phyloP scores from a whole-genome alignment of 352 stramenopile species.

The Globisporangium recalcitrans region DNA sequence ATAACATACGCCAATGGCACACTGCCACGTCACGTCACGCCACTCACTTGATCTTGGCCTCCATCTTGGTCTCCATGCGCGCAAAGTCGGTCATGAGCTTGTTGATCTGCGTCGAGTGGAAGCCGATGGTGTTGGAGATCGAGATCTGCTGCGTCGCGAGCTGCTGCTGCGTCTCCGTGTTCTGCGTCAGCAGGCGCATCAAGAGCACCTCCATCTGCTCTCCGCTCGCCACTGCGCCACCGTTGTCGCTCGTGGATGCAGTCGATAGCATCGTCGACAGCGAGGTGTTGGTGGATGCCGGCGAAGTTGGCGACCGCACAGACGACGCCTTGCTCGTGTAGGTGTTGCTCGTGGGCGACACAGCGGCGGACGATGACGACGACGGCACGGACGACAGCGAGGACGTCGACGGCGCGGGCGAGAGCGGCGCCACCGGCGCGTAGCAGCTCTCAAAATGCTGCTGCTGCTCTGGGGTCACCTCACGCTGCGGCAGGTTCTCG shows the following conservation, averaged over 20 bases:
- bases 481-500: conserved; percentile 41
- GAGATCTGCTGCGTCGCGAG: conserved; percentile 71
- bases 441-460: conserved; percentile 8
- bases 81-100: conserved; percentile 71
- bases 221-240: conserved; percentile 1
- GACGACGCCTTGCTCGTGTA: not conserved
- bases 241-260: not conserved
- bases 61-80: conserved; percentile 75
- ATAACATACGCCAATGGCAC: conserved; percentile 11
- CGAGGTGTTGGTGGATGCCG: conserved; percentile 2
- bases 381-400: conserved; percentile 23
- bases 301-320: not conserved
- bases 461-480: not conserved
- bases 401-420: conserved; percentile 23
- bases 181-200: conserved; percentile 77
- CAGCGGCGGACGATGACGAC: conserved; percentile 11
- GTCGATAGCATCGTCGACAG: conserved; percentile 16
- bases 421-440: conserved; percentile 9
- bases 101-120: conserved; percentile 71
- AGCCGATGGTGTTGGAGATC: conserved; percentile 50
- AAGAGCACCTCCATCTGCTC: conserved; percentile 69
- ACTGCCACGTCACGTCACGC: not conserved
- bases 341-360: conserved; percentile 11
- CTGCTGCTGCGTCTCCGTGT: conserved; percentile 80
- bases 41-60: conserved; percentile 32